Evolutionary conservation across 192 early-diverging fungal species (phyloP).

Genomic region (Geosiphon pyriformis): DNA sequence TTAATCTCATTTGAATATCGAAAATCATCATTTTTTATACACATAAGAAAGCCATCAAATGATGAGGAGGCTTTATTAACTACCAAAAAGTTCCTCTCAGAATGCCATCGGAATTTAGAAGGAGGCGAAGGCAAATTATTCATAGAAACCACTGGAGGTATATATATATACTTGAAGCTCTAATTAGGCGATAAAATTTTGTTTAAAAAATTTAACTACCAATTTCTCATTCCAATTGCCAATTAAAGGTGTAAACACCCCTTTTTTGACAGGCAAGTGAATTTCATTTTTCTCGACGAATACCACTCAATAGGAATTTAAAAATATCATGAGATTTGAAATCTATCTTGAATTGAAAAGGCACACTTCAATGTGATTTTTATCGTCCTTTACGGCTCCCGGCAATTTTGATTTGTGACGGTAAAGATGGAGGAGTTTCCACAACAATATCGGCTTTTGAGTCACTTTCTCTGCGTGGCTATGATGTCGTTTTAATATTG

Average conservation of each 20-base stretch:
- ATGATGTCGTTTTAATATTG: slow-evolving; percentile 60
- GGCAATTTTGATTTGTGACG: slow-evolving; percentile 71
- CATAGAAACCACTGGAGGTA: slow-evolving; percentile 78
- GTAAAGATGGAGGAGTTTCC: slow-evolving; percentile 74
- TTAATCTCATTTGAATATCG: neutral
- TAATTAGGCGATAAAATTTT: neutral
- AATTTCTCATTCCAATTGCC: too few species aligned
- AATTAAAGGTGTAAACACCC: slow-evolving; percentile 68
- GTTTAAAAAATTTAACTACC: neutral
- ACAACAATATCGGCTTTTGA: slow-evolving; percentile 75
- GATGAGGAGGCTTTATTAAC: slow-evolving; percentile 39
- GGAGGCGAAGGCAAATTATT: slow-evolving; percentile 41
- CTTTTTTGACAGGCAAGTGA: slow-evolving; percentile 58
- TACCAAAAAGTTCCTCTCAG: slow-evolving; percentile 34
- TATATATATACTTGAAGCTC: too few species aligned
- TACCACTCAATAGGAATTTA: neutral
- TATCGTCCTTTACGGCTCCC: slow-evolving; percentile 65
- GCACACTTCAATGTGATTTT: slow-evolving; percentile 62
- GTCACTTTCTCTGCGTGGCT: slow-evolving; percentile 60
- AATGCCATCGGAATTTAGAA: slow-evolving; percentile 25
- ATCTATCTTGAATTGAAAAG: too few species aligned
- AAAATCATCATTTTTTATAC: neutral
- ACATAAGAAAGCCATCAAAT: slow-evolving; percentile 34
- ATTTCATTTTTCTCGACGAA: neutral
- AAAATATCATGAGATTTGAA: neutral